These are phyloP conservation scores for Blastobotrys americana DNA, from an alignment of 805 yeast species.

Conservation along the genomic window DNA sequence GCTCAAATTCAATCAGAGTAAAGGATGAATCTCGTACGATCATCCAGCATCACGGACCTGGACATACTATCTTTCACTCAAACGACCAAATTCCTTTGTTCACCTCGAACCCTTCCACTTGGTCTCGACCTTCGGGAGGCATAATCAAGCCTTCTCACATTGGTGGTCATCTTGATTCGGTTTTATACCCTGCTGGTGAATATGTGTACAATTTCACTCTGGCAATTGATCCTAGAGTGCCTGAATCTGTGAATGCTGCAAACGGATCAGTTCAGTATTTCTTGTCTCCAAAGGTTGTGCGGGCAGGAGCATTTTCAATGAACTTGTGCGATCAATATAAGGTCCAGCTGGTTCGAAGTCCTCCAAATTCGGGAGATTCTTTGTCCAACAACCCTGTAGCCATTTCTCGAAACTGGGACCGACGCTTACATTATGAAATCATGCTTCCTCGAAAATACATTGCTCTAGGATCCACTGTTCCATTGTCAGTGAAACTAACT, in stretches of 20 bases:
- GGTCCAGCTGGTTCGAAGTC: constrained; percentile 64
- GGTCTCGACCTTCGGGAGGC: neutral
- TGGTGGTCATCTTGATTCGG: constrained; percentile 27
- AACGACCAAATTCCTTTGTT: constrained; percentile 12
- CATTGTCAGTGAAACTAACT: constrained; percentile 72
- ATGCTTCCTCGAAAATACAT: constrained; percentile 84
- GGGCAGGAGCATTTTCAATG: constrained; percentile 81
- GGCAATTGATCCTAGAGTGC: constrained; percentile 70
- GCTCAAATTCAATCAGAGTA: constrained; percentile 4
- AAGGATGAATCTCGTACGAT: neutral
- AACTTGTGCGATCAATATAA: constrained; percentile 59
- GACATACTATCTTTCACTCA: constrained; percentile 1
- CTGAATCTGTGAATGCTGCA: constrained; percentile 71
- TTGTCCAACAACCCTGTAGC: constrained; percentile 89
- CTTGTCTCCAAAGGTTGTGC: constrained; percentile 62
- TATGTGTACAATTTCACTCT: constrained; percentile 89
- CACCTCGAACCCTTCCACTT: constrained; percentile 5
- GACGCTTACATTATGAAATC: constrained; percentile 80
- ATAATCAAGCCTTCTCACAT: neutral
- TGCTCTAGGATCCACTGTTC: constrained; percentile 74
- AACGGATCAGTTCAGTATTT: constrained; percentile 73
- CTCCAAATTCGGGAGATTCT: constrained; percentile 53
- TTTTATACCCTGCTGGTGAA: constrained; percentile 73
- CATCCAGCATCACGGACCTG: neutral
- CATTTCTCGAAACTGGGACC: constrained; percentile 89